Evolutionary conservation across 2,329 filamentous ascomycete genomes (phyloP), one percentile per base, ranked within the genome.

Genomic region (Proliferodiscus dingleyae): DNA sequence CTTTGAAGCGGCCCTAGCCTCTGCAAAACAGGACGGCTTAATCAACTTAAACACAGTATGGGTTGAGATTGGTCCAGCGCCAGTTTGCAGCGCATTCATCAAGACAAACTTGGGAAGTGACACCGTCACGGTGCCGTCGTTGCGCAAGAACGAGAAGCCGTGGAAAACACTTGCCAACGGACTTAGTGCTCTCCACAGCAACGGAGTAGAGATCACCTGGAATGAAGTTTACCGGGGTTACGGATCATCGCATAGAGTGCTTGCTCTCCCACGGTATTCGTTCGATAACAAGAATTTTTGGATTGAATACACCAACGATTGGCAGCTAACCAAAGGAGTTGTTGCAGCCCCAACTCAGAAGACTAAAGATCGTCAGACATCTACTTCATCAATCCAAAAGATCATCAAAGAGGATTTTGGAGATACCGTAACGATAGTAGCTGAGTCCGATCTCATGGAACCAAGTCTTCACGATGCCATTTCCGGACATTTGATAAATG

Each of bases 11-110:
- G 83, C 79, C 6, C 67, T 89, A 1, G 67, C 76, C 11, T 71
- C 71, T 30, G 81, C 79, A 6, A 74, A 80, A 58, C 69, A 76
- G 40, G 68, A 73, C n/a, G 75, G 74, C 49, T 64, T 74, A 13
- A 77, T 86, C 37, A 74, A 83, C 51, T 78, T 81, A 52, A 41
- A 41, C 15, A 85, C 82, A 2, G 72, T 81, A 26, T 87, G 79
- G 76, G 68, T 89, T 42, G 85, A 89, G 63, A 68, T 88, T 49
- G 85, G 85, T n/a, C 82, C 85, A 28, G 81, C 87, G 58, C 82
- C 83, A 0, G 75, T 87, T n/a, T 84, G 78, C 64, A 73, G 75
- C 37, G 75, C 75, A 46, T 81, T 88, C 73, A 74, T 87, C 54
- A 83, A 81, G 68, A 74, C 77, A 7, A 79, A 76, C 6, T 73